Base-by-base conservation (phyloP, 192 early-diverging fungal species). In the Backusella mclennaniae region DNA sequence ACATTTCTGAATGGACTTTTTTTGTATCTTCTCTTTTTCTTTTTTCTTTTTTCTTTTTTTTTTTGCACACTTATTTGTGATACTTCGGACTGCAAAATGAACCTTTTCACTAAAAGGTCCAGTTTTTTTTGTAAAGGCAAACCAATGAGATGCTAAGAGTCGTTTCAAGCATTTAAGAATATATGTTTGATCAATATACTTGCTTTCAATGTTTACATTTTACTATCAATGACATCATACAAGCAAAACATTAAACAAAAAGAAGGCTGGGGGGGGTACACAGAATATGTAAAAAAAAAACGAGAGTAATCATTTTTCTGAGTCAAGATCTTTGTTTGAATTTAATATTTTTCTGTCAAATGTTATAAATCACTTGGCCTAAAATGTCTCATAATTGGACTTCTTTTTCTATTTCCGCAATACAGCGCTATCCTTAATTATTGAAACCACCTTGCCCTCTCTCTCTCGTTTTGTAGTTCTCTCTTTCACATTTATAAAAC, bases 261-360 rank as follows among this genome's bases (percentile, higher is more conserved):
- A n/a, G n/a, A 21, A 56, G n/a, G 8, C 52, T 21, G 8, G 19
- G 21, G 52, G 21, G 33, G 33, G 33, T n/a, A 56, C 19, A 56
- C 8, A 21, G 17, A 6, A 3, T 44, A 17, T 17, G 15, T 44
- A 15, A 17, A 44, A 44, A 44, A 44, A 44, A 44, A 44, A 14
- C 11, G 15, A 44, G 15, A 44, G 38, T 39, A 39, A 21, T 52
- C 5, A 15, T 21, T 19, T 52, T 17, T 52, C 49, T 52, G 49
- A 52, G 49, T 52, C 49, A 52, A 52, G 49, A 52, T 52, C 49
- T 52, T 52, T 52, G 49, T 52, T 52, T 52, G n/a, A 52, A 56
- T 56, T 56, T 56, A 21, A n/a, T 56, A 21, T 52, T 53, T 26
- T 56, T 56, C 53, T 56, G 53, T 56, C 53, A 56, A 56, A 56